Conservation (phyloP, 208 protist species). For the Pavlovales sp. region DNA sequence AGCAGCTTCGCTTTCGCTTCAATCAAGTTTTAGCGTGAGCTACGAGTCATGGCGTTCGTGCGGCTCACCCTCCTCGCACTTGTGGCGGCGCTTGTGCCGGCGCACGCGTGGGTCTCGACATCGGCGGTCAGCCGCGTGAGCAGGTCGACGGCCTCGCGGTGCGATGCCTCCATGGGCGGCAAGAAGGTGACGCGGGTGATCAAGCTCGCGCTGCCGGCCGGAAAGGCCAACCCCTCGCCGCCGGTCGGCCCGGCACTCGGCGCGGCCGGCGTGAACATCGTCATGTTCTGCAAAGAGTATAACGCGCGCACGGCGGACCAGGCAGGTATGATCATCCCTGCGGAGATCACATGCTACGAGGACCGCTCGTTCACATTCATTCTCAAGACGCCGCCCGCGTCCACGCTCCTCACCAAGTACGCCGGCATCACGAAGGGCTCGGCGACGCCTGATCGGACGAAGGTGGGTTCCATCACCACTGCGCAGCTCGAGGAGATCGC, state of each 20-base stretch:
- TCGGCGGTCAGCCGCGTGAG: too few relatives aligned
- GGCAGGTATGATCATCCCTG: conserved; percentile 30
- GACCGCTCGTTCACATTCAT: conserved; percentile 58
- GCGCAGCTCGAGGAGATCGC: conserved; percentile 65
- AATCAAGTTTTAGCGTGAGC: too few relatives aligned
- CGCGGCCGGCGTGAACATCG: conserved; percentile 59
- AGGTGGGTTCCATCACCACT: conserved; percentile 17
- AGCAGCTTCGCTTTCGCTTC: too few relatives aligned
- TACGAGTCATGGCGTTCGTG: background rate
- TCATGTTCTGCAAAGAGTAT: conserved; percentile 65
- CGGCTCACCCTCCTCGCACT: background rate
- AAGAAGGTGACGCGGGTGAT: conserved; percentile 36
- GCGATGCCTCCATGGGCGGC: background rate
- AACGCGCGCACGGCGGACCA: conserved; percentile 58
- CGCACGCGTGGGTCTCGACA: background rate
- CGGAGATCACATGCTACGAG: conserved; percentile 43
- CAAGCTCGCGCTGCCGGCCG: conserved; percentile 47
- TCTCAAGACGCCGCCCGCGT: conserved; percentile 52
- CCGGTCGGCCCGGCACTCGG: conserved; percentile 63
- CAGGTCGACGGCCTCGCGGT: too few relatives aligned
- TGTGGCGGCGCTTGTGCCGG: background rate
- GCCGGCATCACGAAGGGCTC: conserved; percentile 57
- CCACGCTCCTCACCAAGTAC: conserved; percentile 56
- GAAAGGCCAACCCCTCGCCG: conserved; percentile 60
- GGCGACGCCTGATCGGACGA: background rate